These are phyloP conservation scores for Helicosporidium sp. DNA, from an alignment of 139 green algal genomes.

Conservation along the genomic window DNA sequence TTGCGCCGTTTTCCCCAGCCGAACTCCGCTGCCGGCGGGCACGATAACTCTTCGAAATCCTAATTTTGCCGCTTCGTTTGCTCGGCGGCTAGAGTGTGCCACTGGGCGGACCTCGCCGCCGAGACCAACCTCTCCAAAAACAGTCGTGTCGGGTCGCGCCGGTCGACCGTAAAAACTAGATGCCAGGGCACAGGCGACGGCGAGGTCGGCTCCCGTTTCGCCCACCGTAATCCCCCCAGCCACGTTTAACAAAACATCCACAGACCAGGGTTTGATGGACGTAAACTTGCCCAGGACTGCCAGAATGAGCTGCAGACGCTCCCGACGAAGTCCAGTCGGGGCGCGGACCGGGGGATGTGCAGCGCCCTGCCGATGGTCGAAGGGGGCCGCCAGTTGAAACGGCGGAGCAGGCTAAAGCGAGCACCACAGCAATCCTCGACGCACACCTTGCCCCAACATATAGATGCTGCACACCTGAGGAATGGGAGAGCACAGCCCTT, in stretches of 20 bases:
- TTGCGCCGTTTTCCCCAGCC: conserved; percentile 50
- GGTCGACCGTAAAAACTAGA: conserved; percentile 26
- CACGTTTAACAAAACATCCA: conserved; percentile 55
- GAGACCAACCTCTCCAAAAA: conserved; percentile 58
- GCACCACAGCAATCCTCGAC: not conserved
- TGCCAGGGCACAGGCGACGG: conserved; percentile 40
- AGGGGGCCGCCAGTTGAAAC: not conserved
- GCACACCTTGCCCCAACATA: not conserved
- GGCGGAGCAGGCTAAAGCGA: not conserved
- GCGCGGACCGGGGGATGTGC: conserved; percentile 15
- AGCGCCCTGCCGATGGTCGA: conserved; percentile 3
- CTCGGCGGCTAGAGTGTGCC: conserved; percentile 26
- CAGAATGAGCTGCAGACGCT: conserved; percentile 50
- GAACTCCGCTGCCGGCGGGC: conserved; percentile 8
- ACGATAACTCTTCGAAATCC: conserved; percentile 35
- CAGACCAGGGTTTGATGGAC: conserved; percentile 16
- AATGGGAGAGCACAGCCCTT: conserved; percentile 46
- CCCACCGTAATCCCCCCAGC: conserved; percentile 18
- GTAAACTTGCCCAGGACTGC: conserved; percentile 50
- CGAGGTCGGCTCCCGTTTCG: conserved; percentile 54
- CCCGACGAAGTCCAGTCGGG: not conserved
- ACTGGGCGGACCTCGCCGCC: conserved; percentile 46
- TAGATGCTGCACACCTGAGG: not conserved
- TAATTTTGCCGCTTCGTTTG: conserved; percentile 36
- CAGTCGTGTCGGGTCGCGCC: conserved; percentile 19